A percentile compares a stretch with the other conserved stretches of the same genome.
These are phyloP conservation scores for Ulota crispa DNA, from an alignment of 225 moss, liverwort and hornwort genomes.

Conservation along the genomic window DNA sequence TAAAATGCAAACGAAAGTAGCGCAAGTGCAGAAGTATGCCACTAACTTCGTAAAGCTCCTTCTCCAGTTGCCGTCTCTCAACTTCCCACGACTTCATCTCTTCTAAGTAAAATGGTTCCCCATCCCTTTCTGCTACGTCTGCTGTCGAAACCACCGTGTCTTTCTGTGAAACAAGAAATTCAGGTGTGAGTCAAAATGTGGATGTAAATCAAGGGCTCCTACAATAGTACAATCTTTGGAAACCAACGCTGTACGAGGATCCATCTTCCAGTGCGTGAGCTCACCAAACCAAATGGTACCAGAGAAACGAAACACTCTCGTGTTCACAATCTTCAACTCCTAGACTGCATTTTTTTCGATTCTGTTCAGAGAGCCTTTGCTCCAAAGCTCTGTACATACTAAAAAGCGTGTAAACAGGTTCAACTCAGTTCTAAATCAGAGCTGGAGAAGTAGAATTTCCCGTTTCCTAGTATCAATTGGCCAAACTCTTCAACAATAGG, in stretches of 20 bases:
- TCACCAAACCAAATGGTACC: neutral
- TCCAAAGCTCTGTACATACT: neutral
- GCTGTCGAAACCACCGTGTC: neutral
- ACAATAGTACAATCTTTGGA: neutral
- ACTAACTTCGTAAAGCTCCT: slow-evolving; percentile 48
- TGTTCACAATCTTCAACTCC: neutral
- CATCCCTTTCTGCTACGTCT: neutral
- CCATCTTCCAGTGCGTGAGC: neutral
- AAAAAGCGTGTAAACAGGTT: neutral
- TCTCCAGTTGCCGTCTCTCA: slow-evolving; percentile 35
- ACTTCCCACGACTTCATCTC: slow-evolving; percentile 31
- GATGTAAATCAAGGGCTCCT: neutral
- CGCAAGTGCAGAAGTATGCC: neutral
- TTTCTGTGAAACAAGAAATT: slow-evolving; percentile 19
- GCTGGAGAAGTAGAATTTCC: neutral
- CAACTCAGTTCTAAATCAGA: neutral
- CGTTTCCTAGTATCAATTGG: neutral
- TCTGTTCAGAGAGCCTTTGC: no score
- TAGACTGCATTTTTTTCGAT: neutral
- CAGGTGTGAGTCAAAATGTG: neutral
- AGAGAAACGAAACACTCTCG: neutral
- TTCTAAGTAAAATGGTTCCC: neutral
- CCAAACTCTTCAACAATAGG: neutral
- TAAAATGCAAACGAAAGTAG: neutral
- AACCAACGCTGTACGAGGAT: neutral